These are phyloP conservation scores for Penicillium glabrum DNA, from an alignment of 2,329 filamentous ascomycete species.

Conservation along the genomic window DNA sequence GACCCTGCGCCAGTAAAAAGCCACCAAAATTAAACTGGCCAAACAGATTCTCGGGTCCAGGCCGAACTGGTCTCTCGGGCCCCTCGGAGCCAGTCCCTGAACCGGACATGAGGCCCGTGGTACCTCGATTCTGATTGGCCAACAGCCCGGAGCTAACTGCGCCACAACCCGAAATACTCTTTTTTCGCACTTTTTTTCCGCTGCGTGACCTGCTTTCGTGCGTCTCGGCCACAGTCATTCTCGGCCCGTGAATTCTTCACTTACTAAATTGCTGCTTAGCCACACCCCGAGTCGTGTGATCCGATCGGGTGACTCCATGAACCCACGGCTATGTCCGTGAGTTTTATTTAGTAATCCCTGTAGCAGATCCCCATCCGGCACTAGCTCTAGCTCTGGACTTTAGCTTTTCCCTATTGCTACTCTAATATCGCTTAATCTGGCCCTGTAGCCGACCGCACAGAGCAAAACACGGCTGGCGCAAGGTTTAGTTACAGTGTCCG, in stretches of 20 bases:
- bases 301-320: neutral
- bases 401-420: neutral
- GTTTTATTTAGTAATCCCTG: neutral
- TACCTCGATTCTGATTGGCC: constrained; percentile 1
- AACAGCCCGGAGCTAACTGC: neutral
- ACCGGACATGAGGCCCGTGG: neutral
- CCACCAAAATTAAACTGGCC: constrained; percentile 8
- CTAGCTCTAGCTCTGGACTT: neutral
- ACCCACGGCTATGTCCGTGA: neutral
- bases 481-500: neutral
- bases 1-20: neutral
- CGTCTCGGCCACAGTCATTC: neutral
- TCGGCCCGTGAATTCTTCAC: neutral
- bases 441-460: neutral
- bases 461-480: neutral
- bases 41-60: constrained; percentile 27
- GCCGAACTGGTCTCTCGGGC: constrained; percentile 12
- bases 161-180: constrained; percentile 6
- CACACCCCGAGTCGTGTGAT: neutral
- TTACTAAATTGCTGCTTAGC: neutral
- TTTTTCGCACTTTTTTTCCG: neutral
- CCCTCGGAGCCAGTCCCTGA: constrained; percentile 8
- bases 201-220: neutral
- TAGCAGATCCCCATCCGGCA: neutral
- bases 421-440: neutral